phyloP scores from a whole-genome alignment of 371 early-diverging fungal species.

The Dichotomocladium elegans region DNA sequence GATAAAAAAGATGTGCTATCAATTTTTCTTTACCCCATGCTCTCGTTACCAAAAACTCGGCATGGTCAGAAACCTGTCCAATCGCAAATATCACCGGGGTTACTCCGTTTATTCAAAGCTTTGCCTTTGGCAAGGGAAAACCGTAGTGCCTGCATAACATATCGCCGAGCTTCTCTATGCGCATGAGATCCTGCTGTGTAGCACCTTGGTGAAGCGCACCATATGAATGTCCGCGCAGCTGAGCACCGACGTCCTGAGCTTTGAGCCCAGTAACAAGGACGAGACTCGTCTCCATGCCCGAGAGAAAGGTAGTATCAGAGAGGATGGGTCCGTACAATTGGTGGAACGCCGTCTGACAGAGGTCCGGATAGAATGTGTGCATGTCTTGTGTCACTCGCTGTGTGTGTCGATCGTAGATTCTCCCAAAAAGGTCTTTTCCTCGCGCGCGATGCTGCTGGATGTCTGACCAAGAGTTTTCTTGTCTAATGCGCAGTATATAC shows the following conservation, averaged over 20 bases:
- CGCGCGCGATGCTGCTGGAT: slow-evolving; percentile 62
- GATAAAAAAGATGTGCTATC: not conserved
- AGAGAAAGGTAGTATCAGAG: slow-evolving; percentile 19
- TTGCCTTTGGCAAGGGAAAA: slow-evolving; percentile 6
- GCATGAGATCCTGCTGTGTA: slow-evolving; percentile 16
- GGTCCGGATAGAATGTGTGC: slow-evolving; percentile 24
- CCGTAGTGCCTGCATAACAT: slow-evolving; percentile 8
- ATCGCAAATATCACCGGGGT: not conserved
- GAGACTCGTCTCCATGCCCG: slow-evolving; percentile 28
- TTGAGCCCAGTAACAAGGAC: slow-evolving; percentile 24
- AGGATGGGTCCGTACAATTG: slow-evolving; percentile 32
- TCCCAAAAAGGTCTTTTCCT: slow-evolving; percentile 28
- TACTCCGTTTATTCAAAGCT: not conserved
- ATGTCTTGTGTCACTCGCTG: slow-evolving; percentile 25
- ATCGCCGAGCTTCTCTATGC: slow-evolving; percentile 1
- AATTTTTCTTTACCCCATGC: not conserved
- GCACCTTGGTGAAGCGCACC: slow-evolving; percentile 41
- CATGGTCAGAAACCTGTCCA: not conserved
- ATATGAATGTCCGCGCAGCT: slow-evolving; percentile 26
- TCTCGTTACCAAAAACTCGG: not conserved
- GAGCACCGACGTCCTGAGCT: slow-evolving; percentile 22
- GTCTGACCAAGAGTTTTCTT: slow-evolving; percentile 74
- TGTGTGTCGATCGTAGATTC: slow-evolving; percentile 30
- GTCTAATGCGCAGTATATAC: no score
- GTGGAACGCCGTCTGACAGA: slow-evolving; percentile 28